phyloP scores from a whole-genome alignment of 148 eudicot genomes.

The Tetragonia tetragonoides region DNA sequence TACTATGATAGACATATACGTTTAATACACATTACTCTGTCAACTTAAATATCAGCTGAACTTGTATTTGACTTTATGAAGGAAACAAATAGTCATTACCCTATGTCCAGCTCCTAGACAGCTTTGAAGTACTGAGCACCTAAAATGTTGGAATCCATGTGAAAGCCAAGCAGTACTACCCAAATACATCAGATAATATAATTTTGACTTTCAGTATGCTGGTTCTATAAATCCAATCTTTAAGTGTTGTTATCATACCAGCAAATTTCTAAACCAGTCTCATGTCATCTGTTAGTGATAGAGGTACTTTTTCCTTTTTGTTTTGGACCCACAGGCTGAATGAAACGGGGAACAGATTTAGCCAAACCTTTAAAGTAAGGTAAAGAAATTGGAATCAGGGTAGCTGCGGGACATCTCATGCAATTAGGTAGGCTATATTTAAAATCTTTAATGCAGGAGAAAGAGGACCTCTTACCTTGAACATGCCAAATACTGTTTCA shows the following conservation, averaged over 20 bases:
- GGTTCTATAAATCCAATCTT: neutral
- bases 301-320: too few species aligned
- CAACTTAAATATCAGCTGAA: too few species aligned
- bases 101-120: too few species aligned
- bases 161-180: too few species aligned
- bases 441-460: neutral
- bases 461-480: conserved; percentile 65
- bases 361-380: neutral
- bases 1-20: too few species aligned
- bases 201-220: neutral
- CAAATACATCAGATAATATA: neutral
- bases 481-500: conserved; percentile 90
- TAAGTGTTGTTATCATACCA: neutral
- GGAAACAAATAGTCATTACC: too few species aligned
- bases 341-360: neutral
- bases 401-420: neutral
- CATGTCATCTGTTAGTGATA: too few species aligned
- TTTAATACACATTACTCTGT: too few species aligned
- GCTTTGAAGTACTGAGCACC: too few species aligned
- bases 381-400: neutral
- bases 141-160: too few species aligned
- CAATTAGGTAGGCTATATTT: neutral
- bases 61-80: too few species aligned
- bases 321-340: neutral
- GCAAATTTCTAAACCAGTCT: neutral